phyloP scores from a whole-genome alignment of 441 rosid species.

The Metrosideros polymorpha region DNA sequence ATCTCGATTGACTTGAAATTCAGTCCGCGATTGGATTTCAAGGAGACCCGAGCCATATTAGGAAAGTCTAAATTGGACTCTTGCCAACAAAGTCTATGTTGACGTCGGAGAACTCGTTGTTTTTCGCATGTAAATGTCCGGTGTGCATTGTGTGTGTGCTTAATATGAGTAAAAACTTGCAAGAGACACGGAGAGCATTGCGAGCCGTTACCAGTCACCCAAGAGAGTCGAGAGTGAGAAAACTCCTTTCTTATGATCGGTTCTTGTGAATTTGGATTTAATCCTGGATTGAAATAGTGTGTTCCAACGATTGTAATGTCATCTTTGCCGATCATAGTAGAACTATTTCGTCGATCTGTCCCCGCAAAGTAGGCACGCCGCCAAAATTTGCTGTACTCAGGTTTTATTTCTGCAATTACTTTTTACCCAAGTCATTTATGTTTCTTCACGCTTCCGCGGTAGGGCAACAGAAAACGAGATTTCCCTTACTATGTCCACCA shows the following conservation, averaged over 20 bases:
- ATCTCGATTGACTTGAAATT: background rate
- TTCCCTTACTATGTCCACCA: background rate
- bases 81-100: background rate
- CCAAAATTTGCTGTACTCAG: background rate
- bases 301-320: background rate
- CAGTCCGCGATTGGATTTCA: background rate
- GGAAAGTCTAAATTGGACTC: background rate
- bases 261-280: background rate
- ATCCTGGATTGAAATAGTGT: background rate
- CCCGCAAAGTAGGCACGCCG: background rate
- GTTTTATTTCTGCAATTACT: background rate
- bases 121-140: background rate
- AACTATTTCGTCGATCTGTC: background rate
- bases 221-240: background rate
- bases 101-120: background rate
- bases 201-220: background rate
- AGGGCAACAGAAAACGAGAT: background rate
- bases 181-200: background rate
- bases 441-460: background rate
- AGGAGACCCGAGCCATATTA: background rate
- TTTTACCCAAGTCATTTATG: background rate
- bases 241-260: background rate
- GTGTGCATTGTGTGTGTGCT: background rate
- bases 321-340: background rate
- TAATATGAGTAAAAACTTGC: background rate